A percentile compares a stretch with the other conserved stretches of the same genome.
These are phyloP conservation scores for Arabis alpina DNA, from an alignment of 345 rosid species.

Conservation along the genomic window DNA sequence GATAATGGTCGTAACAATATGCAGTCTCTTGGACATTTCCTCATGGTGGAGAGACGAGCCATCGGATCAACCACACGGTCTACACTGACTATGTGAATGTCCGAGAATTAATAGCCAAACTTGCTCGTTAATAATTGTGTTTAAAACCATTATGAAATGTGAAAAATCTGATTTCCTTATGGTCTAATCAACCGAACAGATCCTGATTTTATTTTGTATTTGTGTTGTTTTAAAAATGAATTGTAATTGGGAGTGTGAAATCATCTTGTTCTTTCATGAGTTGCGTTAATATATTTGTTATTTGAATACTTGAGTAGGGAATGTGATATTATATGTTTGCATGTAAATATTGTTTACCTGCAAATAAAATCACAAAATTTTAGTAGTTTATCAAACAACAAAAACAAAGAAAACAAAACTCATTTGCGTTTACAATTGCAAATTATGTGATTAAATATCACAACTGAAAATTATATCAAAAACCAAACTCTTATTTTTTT, in stretches of 20 bases:
- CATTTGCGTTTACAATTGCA: too few relatives aligned
- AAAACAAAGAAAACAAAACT: too few relatives aligned
- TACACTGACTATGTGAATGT: slow-evolving; percentile 20
- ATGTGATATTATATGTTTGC: neutral
- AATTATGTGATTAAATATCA: too few relatives aligned
- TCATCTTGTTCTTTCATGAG: neutral
- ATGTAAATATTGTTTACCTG: neutral
- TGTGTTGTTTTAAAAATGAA: neutral
- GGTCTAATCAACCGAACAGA: neutral
- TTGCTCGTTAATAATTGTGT: neutral
- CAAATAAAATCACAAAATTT: neutral
- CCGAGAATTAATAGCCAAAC: neutral
- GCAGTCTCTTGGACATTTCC: slow-evolving; percentile 76
- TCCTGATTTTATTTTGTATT: neutral
- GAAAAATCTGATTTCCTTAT: neutral
- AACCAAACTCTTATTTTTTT: too few relatives aligned
- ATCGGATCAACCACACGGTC: slow-evolving; percentile 33
- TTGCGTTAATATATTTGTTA: too few relatives aligned
- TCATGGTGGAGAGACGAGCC: slow-evolving; percentile 68
- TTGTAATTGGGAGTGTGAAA: slow-evolving; percentile 16
- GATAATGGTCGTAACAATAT: slow-evolving; percentile 31
- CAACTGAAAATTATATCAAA: too few relatives aligned
- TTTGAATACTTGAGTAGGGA: neutral
- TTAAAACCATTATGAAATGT: slow-evolving; percentile 1
- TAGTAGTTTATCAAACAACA: too few relatives aligned